Conservation (phyloP, 23 red algal species). For the Agarophyton chilense region DNA sequence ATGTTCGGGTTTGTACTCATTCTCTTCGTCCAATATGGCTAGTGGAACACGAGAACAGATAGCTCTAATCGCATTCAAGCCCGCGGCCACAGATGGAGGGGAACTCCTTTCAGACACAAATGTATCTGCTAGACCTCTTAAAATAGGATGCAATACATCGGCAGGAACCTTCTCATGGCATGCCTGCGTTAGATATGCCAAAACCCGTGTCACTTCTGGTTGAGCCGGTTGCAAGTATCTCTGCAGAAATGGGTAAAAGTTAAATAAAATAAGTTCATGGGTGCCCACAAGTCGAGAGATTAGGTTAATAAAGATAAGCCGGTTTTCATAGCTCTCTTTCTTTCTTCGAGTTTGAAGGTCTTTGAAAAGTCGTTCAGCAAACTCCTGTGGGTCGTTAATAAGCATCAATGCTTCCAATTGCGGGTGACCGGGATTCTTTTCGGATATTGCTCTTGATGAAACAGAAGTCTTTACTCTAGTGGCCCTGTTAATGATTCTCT, state of each 20-base stretch:
- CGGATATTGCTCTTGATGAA: background rate
- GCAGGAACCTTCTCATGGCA: constrained; percentile 85
- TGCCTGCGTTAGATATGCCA: constrained; percentile 81
- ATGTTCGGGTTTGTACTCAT: constrained; percentile 47
- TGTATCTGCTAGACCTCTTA: constrained; percentile 86
- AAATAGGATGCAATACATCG: constrained; percentile 81
- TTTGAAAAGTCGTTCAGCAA: constrained; percentile 81
- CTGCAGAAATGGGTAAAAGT: constrained; percentile 85
- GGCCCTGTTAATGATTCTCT: constrained; percentile 44
- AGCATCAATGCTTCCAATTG: constrained; percentile 65
- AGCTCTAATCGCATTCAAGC: constrained; percentile 89
- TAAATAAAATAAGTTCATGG: constrained; percentile 82
- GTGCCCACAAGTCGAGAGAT: constrained; percentile 73
- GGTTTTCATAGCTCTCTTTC: constrained; percentile 69
- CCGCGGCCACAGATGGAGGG: constrained; percentile 77
- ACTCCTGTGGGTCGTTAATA: constrained; percentile 85
- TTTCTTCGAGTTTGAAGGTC: constrained; percentile 67
- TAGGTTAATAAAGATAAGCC: constrained; percentile 80
- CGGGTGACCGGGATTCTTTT: constrained; percentile 36
- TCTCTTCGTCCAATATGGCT: constrained; percentile 79
- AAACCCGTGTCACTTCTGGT: constrained; percentile 73
- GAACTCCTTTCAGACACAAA: constrained; percentile 90
- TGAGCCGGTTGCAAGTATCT: constrained; percentile 92
- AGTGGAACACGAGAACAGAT: constrained; percentile 87
- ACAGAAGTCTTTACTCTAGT: constrained; percentile 41